Evolutionary conservation across 208 protist genomes (phyloP), one percentile per base, ranked within the genome.

Genomic region (Leishmania guyanensis): DNA sequence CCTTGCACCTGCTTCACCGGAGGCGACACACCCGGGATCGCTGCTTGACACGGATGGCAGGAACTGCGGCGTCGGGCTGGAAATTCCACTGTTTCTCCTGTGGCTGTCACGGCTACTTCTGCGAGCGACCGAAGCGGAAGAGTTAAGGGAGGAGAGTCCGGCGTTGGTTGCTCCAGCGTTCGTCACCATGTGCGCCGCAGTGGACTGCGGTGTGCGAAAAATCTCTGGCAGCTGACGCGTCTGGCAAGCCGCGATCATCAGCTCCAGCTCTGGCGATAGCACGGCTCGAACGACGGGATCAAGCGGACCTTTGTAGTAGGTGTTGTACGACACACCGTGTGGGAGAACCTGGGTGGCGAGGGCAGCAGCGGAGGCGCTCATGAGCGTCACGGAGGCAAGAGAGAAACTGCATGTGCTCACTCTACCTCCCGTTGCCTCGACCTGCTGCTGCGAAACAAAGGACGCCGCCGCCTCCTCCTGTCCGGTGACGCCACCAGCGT

Each of bases 251-350:
- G 78, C 56, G 51, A 94, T 85, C 75, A 89, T 86, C 65, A 72
- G 56, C 77, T 92, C 86, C 46, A 91, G n/a, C 56, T 89, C 85
- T 0, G 87, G 87, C 26, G 89, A 77, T 54, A 94, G 72, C 54
- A 91, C 77, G n/a, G 89, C 82, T 56, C 79, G 80, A 43, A 94
- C 84, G 50, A 85, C 64, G 29, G 91, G 91, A 72, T 94, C 87
- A 48, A 94, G 84, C 5, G 91, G 87, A 5, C 91, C 91, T 56
- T 78, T 86, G 83, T 94, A 94, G 80, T 84, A 86, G 39, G 90
- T 92, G 64, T 83, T 72, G 80, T 87, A 84, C 51, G 12, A 62
- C 9, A 84, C 69, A 4, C 62, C 54, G 64, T 69, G 77, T 17
- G 70, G 76, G 22, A 60, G 69, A 6, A 46, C 5, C 1, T 70